A percentile compares a stretch with the other conserved stretches of the same genome.
Conservation (phyloP, 2,329 filamentous ascomycete genomes). For the Aspergillus pseudoterreus region DNA sequence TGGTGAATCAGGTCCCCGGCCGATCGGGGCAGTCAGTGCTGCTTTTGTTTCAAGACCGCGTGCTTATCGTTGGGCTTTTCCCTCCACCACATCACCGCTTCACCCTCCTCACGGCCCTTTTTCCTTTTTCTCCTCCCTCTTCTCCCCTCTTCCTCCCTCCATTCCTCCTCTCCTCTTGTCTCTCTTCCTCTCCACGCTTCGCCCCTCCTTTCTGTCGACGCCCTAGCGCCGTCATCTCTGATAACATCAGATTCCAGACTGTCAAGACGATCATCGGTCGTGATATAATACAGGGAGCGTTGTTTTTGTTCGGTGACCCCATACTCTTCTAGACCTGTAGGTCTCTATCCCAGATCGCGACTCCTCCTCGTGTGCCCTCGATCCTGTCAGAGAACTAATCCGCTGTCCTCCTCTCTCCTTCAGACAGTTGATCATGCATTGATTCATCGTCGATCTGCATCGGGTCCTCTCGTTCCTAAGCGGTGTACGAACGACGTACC, state of each 20-base stretch:
- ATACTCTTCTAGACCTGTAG: too few species aligned
- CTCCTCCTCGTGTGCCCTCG: neutral
- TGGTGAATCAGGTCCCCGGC: conserved; percentile 8
- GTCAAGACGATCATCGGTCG: neutral
- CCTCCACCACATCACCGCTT: neutral
- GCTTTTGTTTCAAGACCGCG: neutral
- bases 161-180: neutral
- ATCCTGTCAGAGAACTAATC: neutral
- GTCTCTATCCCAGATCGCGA: too few species aligned
- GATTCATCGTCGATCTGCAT: neutral
- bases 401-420: neutral
- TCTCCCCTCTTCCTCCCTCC: neutral
- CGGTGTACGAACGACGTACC: neutral
- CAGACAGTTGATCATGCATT: conserved; percentile 10
- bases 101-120: neutral
- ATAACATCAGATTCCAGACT: conserved; percentile 2
- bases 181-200: neutral
- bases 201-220: neutral
- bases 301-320: too few species aligned
- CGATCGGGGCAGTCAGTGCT: conserved; percentile 6
- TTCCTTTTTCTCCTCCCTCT: neutral
- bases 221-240: neutral
- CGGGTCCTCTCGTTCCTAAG: conserved; percentile 1
- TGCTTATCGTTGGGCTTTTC: neutral
- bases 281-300: too few species aligned